Conservation (phyloP, 1,139 yeast genomes). For the Hemisphaericaspora xylanilytica region DNA sequence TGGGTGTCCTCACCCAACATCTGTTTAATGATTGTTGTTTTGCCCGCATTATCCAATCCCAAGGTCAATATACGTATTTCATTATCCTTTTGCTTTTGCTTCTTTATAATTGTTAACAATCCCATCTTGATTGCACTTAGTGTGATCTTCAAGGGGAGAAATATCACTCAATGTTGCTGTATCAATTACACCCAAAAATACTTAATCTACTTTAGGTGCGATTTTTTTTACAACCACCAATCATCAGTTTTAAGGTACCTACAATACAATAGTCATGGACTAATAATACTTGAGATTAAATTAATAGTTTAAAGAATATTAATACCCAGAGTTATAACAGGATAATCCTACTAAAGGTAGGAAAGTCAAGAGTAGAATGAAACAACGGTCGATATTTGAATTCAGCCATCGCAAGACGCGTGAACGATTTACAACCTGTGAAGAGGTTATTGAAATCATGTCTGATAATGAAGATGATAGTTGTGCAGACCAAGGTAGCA, state of each 20-base stretch:
- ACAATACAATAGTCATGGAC: no score
- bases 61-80: slow-evolving; percentile 73
- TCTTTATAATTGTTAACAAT: slow-evolving; percentile 71
- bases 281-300: no score
- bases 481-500: not conserved
- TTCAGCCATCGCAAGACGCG: slow-evolving; percentile 8
- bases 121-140: slow-evolving; percentile 62
- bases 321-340: no score
- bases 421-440: not conserved
- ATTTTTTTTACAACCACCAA: not conserved
- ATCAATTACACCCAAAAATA: no score
- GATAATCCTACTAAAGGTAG: no score
- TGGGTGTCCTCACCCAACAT: slow-evolving; percentile 51
- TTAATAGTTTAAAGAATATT: no score
- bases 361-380: slow-evolving; percentile 1
- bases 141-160: no score
- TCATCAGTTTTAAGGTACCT: no score
- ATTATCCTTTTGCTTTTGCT: slow-evolving; percentile 76
- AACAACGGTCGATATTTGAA: slow-evolving; percentile 15
- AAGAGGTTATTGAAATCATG: slow-evolving; percentile 10
- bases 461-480: slow-evolving; percentile 11
- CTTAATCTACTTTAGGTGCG: not conserved
- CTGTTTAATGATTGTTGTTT: slow-evolving; percentile 72
- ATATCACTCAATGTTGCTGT: no score
- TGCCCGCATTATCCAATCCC: slow-evolving; percentile 89